Evolutionary conservation across 345 rosid species (phyloP), one percentile per base, ranked within the genome.

Genomic region (Capsella bursapastoris): DNA sequence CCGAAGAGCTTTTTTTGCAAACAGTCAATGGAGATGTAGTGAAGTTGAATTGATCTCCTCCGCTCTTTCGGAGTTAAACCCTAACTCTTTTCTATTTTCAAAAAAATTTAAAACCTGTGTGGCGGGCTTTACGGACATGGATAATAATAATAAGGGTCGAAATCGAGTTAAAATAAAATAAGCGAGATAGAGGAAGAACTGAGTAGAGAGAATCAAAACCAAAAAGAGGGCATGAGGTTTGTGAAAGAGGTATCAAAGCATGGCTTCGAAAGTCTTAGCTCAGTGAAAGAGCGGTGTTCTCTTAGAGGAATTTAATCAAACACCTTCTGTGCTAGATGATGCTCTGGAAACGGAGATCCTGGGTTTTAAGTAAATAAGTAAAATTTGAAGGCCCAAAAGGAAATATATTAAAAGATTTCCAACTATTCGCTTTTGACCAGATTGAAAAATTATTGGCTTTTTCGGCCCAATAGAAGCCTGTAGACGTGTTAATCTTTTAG

Each of bases 251-350:
- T 12, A 4, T 63, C 55, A 29, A 64, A 55, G 51, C 18, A 56
- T 57, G n/a, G 3, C 13, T 65, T 73, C 37, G 37, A 34, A 34
- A 6, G 6, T 6, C 7, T 34, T 34, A 28, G 71, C 15, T 10
- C 4, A 22, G n/a, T 47, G 27, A 28, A n/a, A 15, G 45, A 13
- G 55, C 22, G 37, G 68, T 62, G 28, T 18, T 76, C 18, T 63
- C 2, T 22, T 22, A 18, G 66, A 70, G 43, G 66, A 53, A 62
- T 76, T 63, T 27, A 62, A 76, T 35, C 80, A 9, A 76, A 63
- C 80, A 70, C 6, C 18, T 70, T 63, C 10, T 47, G 71, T 48
- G 75, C 79, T 32, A 3, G 49, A 22, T 22, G 25, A 22, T 22
- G 25, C 25, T 22, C 25, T 22, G 25, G 25, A 22, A 22, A 22